A percentile compares a stretch with the other conserved stretches of the same genome.
Evolutionary conservation across 148 eudicot genomes (phyloP).

Genomic region (Tetragonia tetragonoides): DNA sequence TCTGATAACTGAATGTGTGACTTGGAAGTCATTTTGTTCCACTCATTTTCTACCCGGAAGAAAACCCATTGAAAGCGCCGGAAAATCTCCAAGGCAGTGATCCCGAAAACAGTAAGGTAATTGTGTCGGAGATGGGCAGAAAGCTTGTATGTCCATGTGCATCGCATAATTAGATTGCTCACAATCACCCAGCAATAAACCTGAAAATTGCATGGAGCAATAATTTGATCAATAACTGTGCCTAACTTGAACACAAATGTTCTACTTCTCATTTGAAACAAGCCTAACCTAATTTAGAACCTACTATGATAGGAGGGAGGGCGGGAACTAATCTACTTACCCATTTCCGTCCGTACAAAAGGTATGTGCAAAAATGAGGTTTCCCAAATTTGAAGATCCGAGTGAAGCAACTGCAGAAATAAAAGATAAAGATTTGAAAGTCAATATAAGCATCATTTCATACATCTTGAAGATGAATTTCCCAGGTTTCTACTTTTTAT

Average conservation of each 20-base stretch:
- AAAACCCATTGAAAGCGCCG: conserved; percentile 95
- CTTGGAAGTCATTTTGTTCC: conserved; percentile 77
- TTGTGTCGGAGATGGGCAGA: conserved; percentile 98
- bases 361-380: conserved; percentile 53
- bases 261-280: background rate
- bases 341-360: conserved; percentile 75
- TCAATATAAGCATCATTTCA: background rate
- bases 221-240: background rate
- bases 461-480: background rate
- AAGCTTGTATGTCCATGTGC: conserved; percentile 99
- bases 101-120: conserved; percentile 72
- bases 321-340: conserved; percentile 35
- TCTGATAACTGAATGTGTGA: conserved; percentile 50
- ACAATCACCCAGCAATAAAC: conserved; percentile 82
- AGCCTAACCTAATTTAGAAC: background rate
- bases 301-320: background rate
- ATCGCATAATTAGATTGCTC: conserved; percentile 89
- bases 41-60: conserved; percentile 94
- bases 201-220: conserved; percentile 31
- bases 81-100: conserved; percentile 78
- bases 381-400: conserved; percentile 90
- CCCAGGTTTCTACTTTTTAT: background rate
- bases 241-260: background rate
- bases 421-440: background rate
- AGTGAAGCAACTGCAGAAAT: conserved; percentile 72